Percentiles rank a stretch among this genome's conserved stretches.
These are phyloP conservation scores for Kuraishia ogatae DNA, from an alignment of 805 yeast genomes.

Conservation along the genomic window DNA sequence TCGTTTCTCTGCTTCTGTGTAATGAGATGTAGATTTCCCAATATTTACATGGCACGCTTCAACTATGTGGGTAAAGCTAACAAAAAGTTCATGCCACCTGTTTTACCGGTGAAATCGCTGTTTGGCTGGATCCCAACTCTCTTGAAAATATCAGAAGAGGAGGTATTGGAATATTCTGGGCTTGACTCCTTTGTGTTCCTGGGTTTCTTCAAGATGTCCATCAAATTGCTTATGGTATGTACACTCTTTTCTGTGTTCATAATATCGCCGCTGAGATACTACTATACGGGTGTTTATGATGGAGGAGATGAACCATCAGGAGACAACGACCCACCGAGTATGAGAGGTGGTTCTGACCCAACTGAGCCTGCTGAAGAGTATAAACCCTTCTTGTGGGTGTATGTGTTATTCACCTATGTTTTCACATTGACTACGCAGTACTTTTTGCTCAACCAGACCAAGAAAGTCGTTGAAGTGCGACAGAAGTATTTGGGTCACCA, in stretches of 20 bases:
- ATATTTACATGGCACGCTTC: constrained; percentile 75
- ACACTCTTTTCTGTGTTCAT: constrained; percentile 63
- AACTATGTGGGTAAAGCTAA: constrained; percentile 32
- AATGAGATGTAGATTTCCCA: constrained; percentile 67
- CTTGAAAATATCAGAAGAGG: constrained; percentile 57
- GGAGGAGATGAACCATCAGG: constrained; percentile 27
- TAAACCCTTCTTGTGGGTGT: constrained; percentile 69
- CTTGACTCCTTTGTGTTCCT: constrained; percentile 89
- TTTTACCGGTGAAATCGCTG: constrained; percentile 43
- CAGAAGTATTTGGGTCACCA: constrained; percentile 80
- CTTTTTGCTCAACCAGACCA: constrained; percentile 60
- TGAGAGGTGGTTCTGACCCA: constrained; percentile 11
- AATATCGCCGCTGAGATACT: constrained; percentile 78
- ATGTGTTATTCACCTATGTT: constrained; percentile 77
- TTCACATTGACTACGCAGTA: constrained; percentile 64
- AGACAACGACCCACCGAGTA: constrained; percentile 18
- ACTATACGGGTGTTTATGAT: constrained; percentile 75
- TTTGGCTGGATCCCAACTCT: constrained; percentile 80
- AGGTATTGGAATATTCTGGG: constrained; percentile 84
- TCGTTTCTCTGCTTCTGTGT: constrained; percentile 67
- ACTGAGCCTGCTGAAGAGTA: constrained; percentile 27
- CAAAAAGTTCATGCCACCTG: constrained; percentile 45
- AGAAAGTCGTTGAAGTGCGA: constrained; percentile 64
- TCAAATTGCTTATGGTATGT: constrained; percentile 55
- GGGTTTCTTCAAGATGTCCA: constrained; percentile 85